Conservation (phyloP, 306 rosid genomes). For the Begonia loranthoides region DNA sequence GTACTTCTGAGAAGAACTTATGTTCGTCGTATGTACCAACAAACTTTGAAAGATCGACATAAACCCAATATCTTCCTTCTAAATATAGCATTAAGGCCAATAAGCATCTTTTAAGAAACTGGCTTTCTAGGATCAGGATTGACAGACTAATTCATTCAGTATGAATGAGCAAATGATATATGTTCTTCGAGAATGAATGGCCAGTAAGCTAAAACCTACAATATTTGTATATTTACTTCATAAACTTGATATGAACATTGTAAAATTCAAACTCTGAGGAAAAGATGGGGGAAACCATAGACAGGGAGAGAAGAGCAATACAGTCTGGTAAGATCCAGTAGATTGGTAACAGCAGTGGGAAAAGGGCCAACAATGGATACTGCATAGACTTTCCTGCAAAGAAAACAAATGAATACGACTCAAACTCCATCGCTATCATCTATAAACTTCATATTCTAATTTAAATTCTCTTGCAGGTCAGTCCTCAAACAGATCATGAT, state of each 20-base stretch:
- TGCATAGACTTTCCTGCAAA: slow-evolving; percentile 79
- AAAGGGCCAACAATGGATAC: slow-evolving; percentile 94
- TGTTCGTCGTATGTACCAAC: no score
- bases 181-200: no score
- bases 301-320: slow-evolving; percentile 20
- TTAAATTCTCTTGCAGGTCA: not conserved
- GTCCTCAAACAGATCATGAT: not conserved
- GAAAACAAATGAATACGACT: not conserved
- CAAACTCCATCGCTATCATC: not conserved
- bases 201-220: no score
- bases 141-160: not conserved
- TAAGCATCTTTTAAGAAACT: not conserved
- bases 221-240: no score
- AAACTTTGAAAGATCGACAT: no score
- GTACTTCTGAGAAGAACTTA: no score
- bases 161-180: no score
- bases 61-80: no score
- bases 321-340: slow-evolving; percentile 95
- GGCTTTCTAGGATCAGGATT: not conserved
- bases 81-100: not conserved
- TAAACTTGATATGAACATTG: no score
- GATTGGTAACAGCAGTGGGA: slow-evolving; percentile 95
- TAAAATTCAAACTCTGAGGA: not conserved
- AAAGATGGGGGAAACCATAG: not conserved
- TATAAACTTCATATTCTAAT: not conserved